Evolutionary conservation across 768 basidiomycete species (phyloP).

Genomic region (Amyloporia xantha): DNA sequence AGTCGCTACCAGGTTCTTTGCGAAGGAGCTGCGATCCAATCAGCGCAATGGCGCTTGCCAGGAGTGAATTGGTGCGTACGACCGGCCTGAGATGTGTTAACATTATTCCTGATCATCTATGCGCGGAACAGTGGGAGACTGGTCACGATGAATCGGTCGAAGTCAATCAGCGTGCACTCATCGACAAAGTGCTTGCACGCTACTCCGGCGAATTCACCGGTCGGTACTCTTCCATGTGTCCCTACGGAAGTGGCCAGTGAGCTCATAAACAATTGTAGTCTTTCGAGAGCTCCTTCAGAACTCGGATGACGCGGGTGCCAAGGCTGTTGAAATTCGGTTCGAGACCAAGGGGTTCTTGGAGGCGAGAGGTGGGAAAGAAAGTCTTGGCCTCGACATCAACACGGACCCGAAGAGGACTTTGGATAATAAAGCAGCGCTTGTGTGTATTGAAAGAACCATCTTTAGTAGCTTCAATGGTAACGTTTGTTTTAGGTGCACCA

Average conservation of each 20-base stretch:
- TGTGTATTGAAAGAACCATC: too few relatives aligned
- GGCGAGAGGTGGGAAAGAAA: constrained; percentile 19
- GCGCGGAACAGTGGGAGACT: constrained; percentile 36
- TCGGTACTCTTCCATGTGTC: constrained; percentile 22
- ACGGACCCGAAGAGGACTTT: constrained; percentile 27
- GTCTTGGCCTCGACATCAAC: too few relatives aligned
- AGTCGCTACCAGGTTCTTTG: background rate
- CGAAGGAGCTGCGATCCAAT: too few relatives aligned
- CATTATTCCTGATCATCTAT: background rate
- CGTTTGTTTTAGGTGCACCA: constrained; percentile 48
- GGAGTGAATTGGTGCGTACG: constrained; percentile 15
- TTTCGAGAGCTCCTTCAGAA: constrained; percentile 91
- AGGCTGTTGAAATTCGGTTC: constrained; percentile 72
- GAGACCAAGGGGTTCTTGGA: constrained; percentile 51
- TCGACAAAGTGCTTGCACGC: constrained; percentile 93
- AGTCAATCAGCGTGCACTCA: constrained; percentile 93
- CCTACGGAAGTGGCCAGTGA: background rate
- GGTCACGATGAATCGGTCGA: constrained; percentile 80
- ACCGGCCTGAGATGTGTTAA: too few relatives aligned
- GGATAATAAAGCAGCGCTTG: constrained; percentile 58
- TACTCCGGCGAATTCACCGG: constrained; percentile 93
- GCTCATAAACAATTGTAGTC: constrained; percentile 28
- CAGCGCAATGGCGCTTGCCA: constrained; percentile 14
- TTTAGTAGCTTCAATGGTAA: too few relatives aligned
- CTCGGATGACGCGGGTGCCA: constrained; percentile 84